phyloP scores from a whole-genome alignment of 345 rosid species.

The Mallotus nudiflorus region DNA sequence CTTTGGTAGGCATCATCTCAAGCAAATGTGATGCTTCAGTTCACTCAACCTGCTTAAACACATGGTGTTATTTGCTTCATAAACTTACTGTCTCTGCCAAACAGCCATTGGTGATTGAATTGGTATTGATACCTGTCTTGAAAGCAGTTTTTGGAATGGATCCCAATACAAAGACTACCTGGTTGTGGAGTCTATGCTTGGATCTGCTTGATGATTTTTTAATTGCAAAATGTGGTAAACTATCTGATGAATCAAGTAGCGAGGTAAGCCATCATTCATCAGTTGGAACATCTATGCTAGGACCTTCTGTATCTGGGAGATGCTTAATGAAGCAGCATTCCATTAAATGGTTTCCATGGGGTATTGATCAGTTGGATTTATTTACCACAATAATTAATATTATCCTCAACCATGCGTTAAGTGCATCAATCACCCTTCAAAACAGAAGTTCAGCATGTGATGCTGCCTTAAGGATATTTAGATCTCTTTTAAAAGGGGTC shows the following conservation, averaged over 20 bases:
- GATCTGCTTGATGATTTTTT: slow-evolving; percentile 45
- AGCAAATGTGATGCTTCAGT: slow-evolving; percentile 46
- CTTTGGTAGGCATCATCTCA: slow-evolving; percentile 43
- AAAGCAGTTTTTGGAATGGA: slow-evolving; percentile 41
- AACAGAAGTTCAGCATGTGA: slow-evolving; percentile 32
- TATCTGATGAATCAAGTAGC: slow-evolving; percentile 18
- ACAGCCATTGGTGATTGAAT: slow-evolving; percentile 30
- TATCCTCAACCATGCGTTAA: slow-evolving; percentile 27
- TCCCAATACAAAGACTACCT: slow-evolving; percentile 29
- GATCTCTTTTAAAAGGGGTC: slow-evolving; percentile 45
- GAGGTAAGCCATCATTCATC: slow-evolving; percentile 23
- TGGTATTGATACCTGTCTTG: slow-evolving; percentile 50
- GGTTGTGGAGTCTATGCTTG: slow-evolving; percentile 48
- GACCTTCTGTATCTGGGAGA: slow-evolving; percentile 27
- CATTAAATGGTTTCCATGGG: slow-evolving; percentile 56
- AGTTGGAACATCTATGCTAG: slow-evolving; percentile 16
- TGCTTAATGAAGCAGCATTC: slow-evolving; percentile 33
- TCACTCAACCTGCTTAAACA: slow-evolving; percentile 46
- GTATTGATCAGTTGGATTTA: slow-evolving; percentile 40
- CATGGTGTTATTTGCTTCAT: slow-evolving; percentile 58
- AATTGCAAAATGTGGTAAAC: slow-evolving; percentile 31
- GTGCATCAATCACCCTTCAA: slow-evolving; percentile 21
- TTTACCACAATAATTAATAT: slow-evolving; percentile 30
- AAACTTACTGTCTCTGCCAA: slow-evolving; percentile 46
- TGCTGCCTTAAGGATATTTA: slow-evolving; percentile 49